Evolutionary conservation across 2,329 filamentous ascomycete species (phyloP), one percentile per base, ranked within the genome.

Genomic region (Colletotrichum falcatum): DNA sequence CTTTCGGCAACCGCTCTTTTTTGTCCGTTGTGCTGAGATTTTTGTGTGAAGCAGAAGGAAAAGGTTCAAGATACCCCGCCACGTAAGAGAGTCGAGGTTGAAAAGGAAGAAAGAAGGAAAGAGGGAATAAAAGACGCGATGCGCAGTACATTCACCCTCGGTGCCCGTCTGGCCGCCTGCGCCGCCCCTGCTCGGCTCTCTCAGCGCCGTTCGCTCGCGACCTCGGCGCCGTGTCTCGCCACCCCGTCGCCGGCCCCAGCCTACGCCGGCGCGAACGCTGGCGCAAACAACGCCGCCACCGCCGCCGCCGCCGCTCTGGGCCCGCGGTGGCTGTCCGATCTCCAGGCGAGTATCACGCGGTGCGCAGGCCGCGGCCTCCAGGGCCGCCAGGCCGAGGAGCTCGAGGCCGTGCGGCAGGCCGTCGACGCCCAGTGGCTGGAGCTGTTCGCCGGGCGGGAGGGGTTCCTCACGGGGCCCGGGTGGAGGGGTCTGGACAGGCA

Each of bases 371-470:
- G 48, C 8, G 33, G 56, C 14, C 72, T 66, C 1, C n/a, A 20
- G 30, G 28, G 8, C 18, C 26, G 28, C 23, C 56, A 65, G n/a
- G 64, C 12, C 48, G 48, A 55, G 26, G 61, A 72, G 35, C 18
- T 65, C 26, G 28, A 61, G 51, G 58, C 53, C n/a, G 42, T 73
- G 54, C 54, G 33, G 59, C 23, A 60, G 61, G 44, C 63, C 26
- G 54, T 71, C 12, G 59, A 70, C 58, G 66, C 68, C 3, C 73
- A 94, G 73, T 96, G 94, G 94, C 84, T 92, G 53, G 88, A 89
- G 74, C 81, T 96, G 66, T 81, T 92, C 37, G 92, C 91, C 0
- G 93, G 92, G 0, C 90, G 89, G 67, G 92, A 95, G 76, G 93
- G 94, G 0, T 97, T 90, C 78, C 79, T 96, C 73, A 92, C 90